Base-by-base conservation (phyloP, 208 protist species). In the Trypanosoma platydactyli region DNA sequence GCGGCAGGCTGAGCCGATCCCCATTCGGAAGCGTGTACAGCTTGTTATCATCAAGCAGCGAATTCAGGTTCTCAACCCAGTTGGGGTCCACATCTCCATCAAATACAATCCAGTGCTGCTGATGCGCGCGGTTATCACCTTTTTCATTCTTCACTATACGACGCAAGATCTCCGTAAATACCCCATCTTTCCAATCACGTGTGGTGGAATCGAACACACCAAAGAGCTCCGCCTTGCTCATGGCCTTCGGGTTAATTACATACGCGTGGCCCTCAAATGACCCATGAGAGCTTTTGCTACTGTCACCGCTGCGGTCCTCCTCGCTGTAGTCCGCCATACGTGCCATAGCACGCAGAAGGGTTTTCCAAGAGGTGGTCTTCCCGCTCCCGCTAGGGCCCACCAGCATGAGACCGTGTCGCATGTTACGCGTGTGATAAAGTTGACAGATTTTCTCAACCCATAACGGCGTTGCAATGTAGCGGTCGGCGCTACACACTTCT, bases 11-110 rank as follows among this genome's bases (percentile, higher is more conserved):
- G 40, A 99, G 82, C 18, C 99, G 94, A 79, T 99, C 98, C 54
- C 99, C 98, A 79, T 99, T 99, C n/a, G 99, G 98, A 35, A 99
- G 81, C 22, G 98, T 99, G 11, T 99, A 89, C 9, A 99, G 67
- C 74, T 98, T 98, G 82, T 99, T 99, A 86, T 99, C 99, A 81
- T 99, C 99, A 0, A 99, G 87, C 0, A 99, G 86, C 7, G 94
- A 98, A 89, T 99, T 99, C 1, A 99, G 83, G 72, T 99, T 99
- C 80, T 99, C 98, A 1, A 99, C 98, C 99, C 98, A 99, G 77
- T 99, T 95, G 5, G 98, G 98, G 84, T 99, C 98, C 4, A 99
- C 98, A 78, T 99, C 98, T 42, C 98, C 98, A 72, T 99, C 98
- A 74, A 99, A 98, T 30, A 99, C 75, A 72, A 99, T 99, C 98